Evolutionary conservation across 768 basidiomycete genomes (phyloP).

Genomic region (Boletus pseudopeckii): DNA sequence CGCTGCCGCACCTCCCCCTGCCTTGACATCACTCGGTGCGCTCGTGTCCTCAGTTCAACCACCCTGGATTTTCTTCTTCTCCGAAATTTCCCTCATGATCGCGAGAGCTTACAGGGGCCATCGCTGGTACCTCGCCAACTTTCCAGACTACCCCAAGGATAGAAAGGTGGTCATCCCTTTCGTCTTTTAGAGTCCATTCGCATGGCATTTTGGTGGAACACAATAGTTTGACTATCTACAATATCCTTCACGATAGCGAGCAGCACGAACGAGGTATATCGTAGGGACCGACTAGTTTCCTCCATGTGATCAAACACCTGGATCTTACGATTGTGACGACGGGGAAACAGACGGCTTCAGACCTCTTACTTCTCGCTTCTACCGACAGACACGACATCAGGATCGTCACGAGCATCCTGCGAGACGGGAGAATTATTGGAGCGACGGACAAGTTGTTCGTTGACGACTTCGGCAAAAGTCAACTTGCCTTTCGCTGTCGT

Average conservation of each 20-base stretch:
- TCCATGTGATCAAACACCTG: no score
- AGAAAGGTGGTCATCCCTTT: constrained; percentile 81
- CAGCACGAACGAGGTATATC: neutral
- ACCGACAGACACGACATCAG: neutral
- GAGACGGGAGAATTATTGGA: neutral
- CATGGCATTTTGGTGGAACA: neutral
- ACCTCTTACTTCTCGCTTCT: neutral
- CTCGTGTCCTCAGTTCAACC: constrained; percentile 51
- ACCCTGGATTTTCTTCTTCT: constrained; percentile 75
- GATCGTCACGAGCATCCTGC: neutral
- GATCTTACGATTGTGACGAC: neutral
- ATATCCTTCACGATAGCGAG: neutral
- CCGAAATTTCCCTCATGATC: constrained; percentile 75
- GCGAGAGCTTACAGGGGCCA: constrained; percentile 82
- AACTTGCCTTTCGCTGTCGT: no score
- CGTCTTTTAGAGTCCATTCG: constrained; percentile 44
- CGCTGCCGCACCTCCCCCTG: constrained; percentile 56
- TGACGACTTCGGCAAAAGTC: no score
- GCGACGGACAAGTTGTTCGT: no score
- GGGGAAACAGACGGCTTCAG: neutral
- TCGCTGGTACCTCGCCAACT: constrained; percentile 77
- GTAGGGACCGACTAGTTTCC: neutral
- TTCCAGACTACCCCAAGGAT: constrained; percentile 77
- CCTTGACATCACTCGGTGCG: constrained; percentile 31
- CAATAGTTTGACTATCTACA: neutral